These are phyloP conservation scores for Macrolepiota dolichaula DNA, from an alignment of 768 basidiomycete species.

Conservation along the genomic window DNA sequence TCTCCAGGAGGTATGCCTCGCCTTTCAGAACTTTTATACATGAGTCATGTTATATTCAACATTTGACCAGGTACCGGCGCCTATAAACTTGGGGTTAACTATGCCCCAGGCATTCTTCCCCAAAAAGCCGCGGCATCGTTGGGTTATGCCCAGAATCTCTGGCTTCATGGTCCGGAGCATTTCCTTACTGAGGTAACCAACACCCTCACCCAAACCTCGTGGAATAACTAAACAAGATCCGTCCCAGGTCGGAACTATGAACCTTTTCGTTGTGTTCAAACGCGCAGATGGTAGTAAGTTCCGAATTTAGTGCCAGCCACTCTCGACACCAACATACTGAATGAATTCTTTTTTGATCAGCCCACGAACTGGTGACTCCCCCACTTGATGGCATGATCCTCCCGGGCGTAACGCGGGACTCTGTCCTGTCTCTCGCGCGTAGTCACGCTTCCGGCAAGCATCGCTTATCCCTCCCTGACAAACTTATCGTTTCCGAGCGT, in stretches of 20 bases:
- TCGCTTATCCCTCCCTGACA: constrained; percentile 49
- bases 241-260: constrained; percentile 81
- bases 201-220: constrained; percentile 27
- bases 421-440: constrained; percentile 67
- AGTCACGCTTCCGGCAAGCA: constrained; percentile 52
- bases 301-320: background rate
- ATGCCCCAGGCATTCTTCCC: constrained; percentile 83
- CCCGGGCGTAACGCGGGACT: constrained; percentile 89
- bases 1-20: constrained; percentile 68
- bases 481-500: constrained; percentile 62
- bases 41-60: background rate
- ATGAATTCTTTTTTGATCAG: constrained; percentile 27
- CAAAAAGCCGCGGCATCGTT: constrained; percentile 71
- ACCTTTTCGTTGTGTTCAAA: constrained; percentile 81
- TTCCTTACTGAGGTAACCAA: constrained; percentile 42
- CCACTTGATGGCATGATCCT: constrained; percentile 90
- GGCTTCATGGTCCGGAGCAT: constrained; percentile 76
- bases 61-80: constrained; percentile 58
- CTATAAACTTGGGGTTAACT: constrained; percentile 86
- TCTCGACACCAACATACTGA: background rate
- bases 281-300: constrained; percentile 58
- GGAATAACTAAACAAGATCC: constrained; percentile 9
- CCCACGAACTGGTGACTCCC: constrained; percentile 82
- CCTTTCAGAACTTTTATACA: too few relatives aligned
- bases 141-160: constrained; percentile 88